These are phyloP conservation scores for Calonectria naviculata DNA, from an alignment of 2,329 filamentous ascomycete species.

Conservation along the genomic window DNA sequence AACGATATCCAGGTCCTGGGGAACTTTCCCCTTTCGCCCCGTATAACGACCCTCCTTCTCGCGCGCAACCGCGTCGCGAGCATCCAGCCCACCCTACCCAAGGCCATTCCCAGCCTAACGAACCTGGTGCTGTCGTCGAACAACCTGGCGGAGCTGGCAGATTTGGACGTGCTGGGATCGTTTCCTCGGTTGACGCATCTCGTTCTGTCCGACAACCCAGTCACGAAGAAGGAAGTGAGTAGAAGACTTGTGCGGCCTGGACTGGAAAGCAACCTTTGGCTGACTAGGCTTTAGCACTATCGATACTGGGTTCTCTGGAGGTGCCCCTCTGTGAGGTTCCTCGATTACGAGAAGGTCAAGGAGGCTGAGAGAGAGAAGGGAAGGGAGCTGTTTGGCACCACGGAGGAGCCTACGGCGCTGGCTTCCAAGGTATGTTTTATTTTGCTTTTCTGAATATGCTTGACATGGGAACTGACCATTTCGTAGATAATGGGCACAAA, in stretches of 20 bases:
- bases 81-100: constrained; percentile 81
- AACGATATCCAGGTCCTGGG: constrained; percentile 92
- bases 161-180: constrained; percentile 81
- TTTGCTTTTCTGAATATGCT: too few species aligned
- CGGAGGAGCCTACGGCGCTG: constrained; percentile 80
- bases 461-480: constrained; percentile 19
- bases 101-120: constrained; percentile 82
- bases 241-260: neutral
- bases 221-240: constrained; percentile 90
- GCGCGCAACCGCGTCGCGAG: constrained; percentile 88
- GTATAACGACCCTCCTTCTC: constrained; percentile 87
- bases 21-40: constrained; percentile 93
- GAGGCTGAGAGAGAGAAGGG: constrained; percentile 83
- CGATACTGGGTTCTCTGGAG: constrained; percentile 92
- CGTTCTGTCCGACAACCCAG: constrained; percentile 86
- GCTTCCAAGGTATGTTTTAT: constrained; percentile 71
- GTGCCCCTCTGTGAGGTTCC: constrained; percentile 85
- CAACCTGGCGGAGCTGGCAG: constrained; percentile 83
- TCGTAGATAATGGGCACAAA: constrained; percentile 83
- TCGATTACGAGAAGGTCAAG: constrained; percentile 94
- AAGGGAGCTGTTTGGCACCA: constrained; percentile 84
- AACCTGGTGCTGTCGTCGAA: constrained; percentile 89
- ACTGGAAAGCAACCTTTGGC: constrained; percentile 4
- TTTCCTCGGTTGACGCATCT: constrained; percentile 82
- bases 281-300: constrained; percentile 74